Conservation (phyloP, 441 rosid species). For the Monsonia emarginata region DNA sequence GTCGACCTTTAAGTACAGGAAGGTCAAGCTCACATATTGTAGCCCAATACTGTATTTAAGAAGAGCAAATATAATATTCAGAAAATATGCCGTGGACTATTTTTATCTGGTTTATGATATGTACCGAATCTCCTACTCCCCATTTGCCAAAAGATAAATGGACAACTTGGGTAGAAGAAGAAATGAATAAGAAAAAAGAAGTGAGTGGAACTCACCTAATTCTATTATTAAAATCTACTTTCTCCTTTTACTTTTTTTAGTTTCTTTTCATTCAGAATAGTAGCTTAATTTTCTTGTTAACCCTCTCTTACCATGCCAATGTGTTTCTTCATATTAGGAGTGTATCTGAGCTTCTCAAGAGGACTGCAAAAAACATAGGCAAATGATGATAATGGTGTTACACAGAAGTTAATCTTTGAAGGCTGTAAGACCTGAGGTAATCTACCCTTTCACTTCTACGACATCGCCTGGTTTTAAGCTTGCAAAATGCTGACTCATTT, state of each 20-base stretch:
- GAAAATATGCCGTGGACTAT: neutral
- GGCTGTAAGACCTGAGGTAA: neutral
- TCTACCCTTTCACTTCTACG: slow-evolving; percentile 90
- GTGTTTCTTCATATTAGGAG: slow-evolving; percentile 88
- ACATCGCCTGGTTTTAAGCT: slow-evolving; percentile 85
- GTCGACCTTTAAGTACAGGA: too few species aligned
- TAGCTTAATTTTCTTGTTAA: slow-evolving; percentile 16
- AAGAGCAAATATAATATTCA: neutral
- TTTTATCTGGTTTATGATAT: neutral
- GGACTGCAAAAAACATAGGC: slow-evolving; percentile 54
- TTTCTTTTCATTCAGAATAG: neutral
- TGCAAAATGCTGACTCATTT: slow-evolving; percentile 98
- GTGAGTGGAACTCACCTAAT: neutral
- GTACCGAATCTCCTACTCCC: neutral
- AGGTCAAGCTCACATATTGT: too few species aligned
- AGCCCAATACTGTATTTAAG: too few species aligned
- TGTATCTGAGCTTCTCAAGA: slow-evolving; percentile 73
- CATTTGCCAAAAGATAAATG: neutral
- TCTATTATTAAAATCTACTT: neutral
- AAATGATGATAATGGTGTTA: slow-evolving; percentile 5
- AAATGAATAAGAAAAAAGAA: neutral
- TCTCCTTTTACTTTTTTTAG: neutral
- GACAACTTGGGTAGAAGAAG: slow-evolving; percentile 1
- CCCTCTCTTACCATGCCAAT: slow-evolving; percentile 73
- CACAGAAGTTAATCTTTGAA: neutral